Percentiles rank a stretch among this genome's conserved stretches.
Evolutionary conservation across 2,329 filamentous ascomycete genomes (phyloP).

Genomic region (Drechslerella dactyloides): DNA sequence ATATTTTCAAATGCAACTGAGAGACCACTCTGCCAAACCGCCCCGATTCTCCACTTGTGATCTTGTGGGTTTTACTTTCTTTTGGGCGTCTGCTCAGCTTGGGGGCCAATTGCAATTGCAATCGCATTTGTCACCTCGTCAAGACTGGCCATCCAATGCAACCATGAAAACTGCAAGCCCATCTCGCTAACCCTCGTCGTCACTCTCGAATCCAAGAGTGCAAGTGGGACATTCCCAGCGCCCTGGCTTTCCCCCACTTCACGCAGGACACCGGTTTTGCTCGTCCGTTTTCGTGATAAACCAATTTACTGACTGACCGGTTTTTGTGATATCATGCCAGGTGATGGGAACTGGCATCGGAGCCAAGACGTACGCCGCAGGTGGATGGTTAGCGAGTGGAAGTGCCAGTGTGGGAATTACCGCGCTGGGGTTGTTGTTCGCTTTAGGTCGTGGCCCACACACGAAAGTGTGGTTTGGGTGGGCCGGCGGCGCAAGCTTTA

Average conservation of each 20-base stretch:
- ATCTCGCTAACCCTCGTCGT: slow-evolving; percentile 5
- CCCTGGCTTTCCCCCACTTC: neutral
- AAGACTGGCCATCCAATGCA: no score
- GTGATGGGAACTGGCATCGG: slow-evolving; percentile 60
- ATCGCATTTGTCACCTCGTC: no score
- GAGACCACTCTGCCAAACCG: no score
- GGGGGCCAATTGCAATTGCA: no score
- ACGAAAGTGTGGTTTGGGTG: slow-evolving; percentile 68
- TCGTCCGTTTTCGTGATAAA: neutral
- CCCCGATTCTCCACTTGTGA: no score
- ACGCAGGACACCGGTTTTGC: no score
- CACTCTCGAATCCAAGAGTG: slow-evolving; percentile 16
- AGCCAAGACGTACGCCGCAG: slow-evolving; percentile 64
- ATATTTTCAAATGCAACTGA: slow-evolving; percentile 4
- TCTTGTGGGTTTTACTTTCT: no score
- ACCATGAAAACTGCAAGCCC: slow-evolving; percentile 11
- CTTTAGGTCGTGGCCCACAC: slow-evolving; percentile 64
- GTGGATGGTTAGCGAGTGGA: slow-evolving; percentile 66
- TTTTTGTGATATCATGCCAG: slow-evolving; percentile 17
- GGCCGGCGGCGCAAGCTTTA: slow-evolving; percentile 64
- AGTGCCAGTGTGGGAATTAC: slow-evolving; percentile 66
- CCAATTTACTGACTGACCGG: neutral
- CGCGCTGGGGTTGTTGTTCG: slow-evolving; percentile 61
- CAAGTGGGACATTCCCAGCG: slow-evolving; percentile 22
- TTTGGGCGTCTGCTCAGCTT: no score